Conservation (phyloP, 257 asterid species). For the Echium plantagineum region DNA sequence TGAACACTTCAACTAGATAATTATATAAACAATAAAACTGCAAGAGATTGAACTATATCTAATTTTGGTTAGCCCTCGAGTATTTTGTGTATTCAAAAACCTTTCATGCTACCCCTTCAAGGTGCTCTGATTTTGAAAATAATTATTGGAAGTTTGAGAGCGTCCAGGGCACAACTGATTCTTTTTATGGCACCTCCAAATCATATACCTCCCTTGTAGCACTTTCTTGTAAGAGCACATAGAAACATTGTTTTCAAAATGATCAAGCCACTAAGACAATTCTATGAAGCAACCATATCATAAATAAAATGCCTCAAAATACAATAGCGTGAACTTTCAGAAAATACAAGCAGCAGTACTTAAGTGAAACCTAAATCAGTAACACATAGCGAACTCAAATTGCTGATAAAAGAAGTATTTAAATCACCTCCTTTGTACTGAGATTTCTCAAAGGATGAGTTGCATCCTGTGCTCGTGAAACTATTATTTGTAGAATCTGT, state of each 20-base stretch:
- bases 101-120: neutral
- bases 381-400: neutral
- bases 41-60: neutral
- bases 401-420: too few species aligned
- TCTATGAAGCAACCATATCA: neutral
- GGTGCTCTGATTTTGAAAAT: neutral
- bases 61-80: too few species aligned
- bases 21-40: neutral
- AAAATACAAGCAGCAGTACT: neutral
- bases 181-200: neutral
- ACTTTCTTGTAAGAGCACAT: neutral
- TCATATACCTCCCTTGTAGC: neutral
- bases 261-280: neutral
- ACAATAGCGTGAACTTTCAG: neutral
- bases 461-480: slow-evolving; percentile 58
- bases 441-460: slow-evolving; percentile 67
- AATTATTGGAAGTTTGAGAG: neutral
- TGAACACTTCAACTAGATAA: neutral
- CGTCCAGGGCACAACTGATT: neutral
- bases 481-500: slow-evolving; percentile 83
- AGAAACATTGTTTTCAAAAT: neutral
- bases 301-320: neutral
- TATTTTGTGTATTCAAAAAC: neutral
- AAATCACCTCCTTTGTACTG: slow-evolving; percentile 80
- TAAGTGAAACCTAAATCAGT: neutral